A percentile compares a stretch with the other conserved stretches of the same genome.
Evolutionary conservation across 148 eudicot genomes (phyloP).

Genomic region (Amaranthus hypochondriacus): DNA sequence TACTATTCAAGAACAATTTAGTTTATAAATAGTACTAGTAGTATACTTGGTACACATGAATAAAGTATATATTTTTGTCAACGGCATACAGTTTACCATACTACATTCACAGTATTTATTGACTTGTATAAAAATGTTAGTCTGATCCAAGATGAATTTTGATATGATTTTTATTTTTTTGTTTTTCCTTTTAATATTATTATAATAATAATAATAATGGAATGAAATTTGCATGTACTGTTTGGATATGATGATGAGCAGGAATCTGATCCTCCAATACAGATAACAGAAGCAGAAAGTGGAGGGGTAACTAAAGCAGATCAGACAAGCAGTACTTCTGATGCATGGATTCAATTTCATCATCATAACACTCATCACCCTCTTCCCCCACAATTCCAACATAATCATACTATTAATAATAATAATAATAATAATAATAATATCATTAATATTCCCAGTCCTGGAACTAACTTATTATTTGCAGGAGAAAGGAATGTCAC

Average conservation of each 20-base stretch:
- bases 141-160: not conserved
- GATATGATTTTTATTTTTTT: not conserved
- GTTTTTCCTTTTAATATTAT: not conserved
- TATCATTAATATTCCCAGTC: not conserved
- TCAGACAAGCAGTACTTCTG: slow-evolving; percentile 6
- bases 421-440: not conserved
- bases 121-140: not conserved
- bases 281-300: slow-evolving; percentile 22
- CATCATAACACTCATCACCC: not conserved
- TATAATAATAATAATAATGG: not conserved
- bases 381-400: slow-evolving; percentile 14
- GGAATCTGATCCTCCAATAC: slow-evolving; percentile 32
- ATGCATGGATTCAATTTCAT: slow-evolving; percentile 26
- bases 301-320: slow-evolving; percentile 28
- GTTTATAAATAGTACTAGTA: too few species aligned
- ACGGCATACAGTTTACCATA: not conserved
- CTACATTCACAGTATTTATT: slow-evolving; percentile 4
- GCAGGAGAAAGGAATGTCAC: slow-evolving; percentile 53
- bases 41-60: too few species aligned
- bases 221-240: not conserved
- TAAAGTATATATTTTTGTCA: not conserved
- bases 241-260: slow-evolving; percentile 9
- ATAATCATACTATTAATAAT: slow-evolving; percentile 9
- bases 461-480: slow-evolving; percentile 2
- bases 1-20: too few species aligned